Percentiles rank a stretch among this genome's conserved stretches.
Evolutionary conservation across 148 eudicot species (phyloP).

Genomic region (Talinum fruticosum): DNA sequence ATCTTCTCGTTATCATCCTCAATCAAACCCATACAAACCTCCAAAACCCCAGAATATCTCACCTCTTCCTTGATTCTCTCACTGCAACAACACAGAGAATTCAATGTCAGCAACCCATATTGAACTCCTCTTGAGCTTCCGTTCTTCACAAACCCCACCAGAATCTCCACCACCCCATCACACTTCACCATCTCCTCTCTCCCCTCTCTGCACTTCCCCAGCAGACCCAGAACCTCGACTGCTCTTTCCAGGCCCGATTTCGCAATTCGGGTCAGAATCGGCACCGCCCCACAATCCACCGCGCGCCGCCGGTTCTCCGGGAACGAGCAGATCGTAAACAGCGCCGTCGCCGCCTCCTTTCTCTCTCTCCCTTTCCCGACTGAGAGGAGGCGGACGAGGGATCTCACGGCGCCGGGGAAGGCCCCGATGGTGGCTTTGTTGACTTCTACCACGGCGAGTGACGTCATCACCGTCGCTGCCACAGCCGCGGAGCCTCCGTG

Average conservation of each 20-base stretch:
- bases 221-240: slow-evolving; percentile 64
- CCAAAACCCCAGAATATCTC: slow-evolving; percentile 55
- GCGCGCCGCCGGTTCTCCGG: slow-evolving; percentile 67
- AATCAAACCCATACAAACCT: slow-evolving; percentile 62
- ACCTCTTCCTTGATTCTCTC: slow-evolving; percentile 42
- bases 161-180: slow-evolving; percentile 38
- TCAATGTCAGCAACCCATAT: slow-evolving; percentile 61
- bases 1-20: slow-evolving; percentile 86
- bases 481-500: slow-evolving; percentile 34
- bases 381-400: slow-evolving; percentile 46
- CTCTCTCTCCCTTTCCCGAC: slow-evolving; percentile 57
- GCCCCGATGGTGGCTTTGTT: slow-evolving; percentile 91
- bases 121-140: slow-evolving; percentile 80
- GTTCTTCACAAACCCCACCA: slow-evolving; percentile 58
- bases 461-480: slow-evolving; percentile 82
- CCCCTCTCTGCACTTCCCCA: slow-evolving; percentile 70
- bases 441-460: slow-evolving; percentile 84
- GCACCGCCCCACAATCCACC: slow-evolving; percentile 62
- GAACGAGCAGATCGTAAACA: slow-evolving; percentile 68
- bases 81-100: slow-evolving; percentile 51
- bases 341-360: slow-evolving; percentile 84
- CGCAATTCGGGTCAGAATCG: slow-evolving; percentile 36
- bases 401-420: slow-evolving; percentile 55
- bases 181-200: slow-evolving; percentile 55
- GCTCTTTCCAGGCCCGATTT: slow-evolving; percentile 69